These are phyloP conservation scores for Globisporangium carolinianum DNA, from an alignment of 352 stramenopile genomes.

Conservation along the genomic window DNA sequence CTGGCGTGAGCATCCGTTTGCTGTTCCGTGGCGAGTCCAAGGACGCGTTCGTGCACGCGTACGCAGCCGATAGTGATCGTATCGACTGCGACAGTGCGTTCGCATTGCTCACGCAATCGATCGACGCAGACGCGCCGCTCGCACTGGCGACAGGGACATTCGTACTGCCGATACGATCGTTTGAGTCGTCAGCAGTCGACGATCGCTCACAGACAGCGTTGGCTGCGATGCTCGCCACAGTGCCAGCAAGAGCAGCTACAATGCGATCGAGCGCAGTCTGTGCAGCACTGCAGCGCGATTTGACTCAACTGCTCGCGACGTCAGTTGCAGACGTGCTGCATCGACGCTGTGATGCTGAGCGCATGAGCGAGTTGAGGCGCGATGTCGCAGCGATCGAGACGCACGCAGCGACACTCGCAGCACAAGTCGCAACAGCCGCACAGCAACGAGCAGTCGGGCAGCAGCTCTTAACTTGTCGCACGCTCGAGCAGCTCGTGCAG, in stretches of 20 bases:
- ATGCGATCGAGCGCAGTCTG: neutral
- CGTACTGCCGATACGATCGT: constrained; percentile 3
- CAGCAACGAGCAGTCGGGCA: neutral
- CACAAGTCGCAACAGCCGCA: neutral
- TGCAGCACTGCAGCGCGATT: neutral
- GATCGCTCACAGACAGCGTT: too few relatives aligned
- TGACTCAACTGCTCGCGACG: constrained; percentile 8
- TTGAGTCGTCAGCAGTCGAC: too few relatives aligned
- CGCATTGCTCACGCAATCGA: constrained; percentile 9
- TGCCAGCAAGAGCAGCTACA: neutral
- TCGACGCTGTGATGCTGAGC: constrained; percentile 1
- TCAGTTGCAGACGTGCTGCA: constrained; percentile 1
- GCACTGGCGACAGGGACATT: neutral
- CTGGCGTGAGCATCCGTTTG: constrained; percentile 3
- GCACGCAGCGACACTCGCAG: neutral
- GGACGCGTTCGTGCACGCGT: constrained; percentile 4
- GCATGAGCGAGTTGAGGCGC: neutral
- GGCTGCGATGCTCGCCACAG: too few relatives aligned
- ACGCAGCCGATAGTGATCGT: neutral
- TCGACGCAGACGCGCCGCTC: constrained; percentile 12
- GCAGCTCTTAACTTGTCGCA: constrained; percentile 3
- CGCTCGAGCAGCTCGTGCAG: constrained; percentile 8
- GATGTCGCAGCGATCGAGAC: neutral
- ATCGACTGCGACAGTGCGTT: constrained; percentile 6
- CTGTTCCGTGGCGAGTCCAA: constrained; percentile 13